Base-by-base conservation (phyloP, 257 asterid genomes). In the Fraxinus excelsior region DNA sequence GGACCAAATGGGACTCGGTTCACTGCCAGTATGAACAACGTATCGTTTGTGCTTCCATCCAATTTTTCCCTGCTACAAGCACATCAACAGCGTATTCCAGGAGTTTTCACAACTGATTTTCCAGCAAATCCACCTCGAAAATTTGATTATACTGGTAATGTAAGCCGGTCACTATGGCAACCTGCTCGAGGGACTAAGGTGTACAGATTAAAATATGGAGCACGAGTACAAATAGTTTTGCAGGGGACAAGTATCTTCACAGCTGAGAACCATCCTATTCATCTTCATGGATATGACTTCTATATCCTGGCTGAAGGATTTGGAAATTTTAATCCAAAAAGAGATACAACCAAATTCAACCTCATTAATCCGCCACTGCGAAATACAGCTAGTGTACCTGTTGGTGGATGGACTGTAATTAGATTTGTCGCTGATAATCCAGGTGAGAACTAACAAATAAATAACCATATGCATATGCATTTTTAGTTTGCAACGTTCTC, bases 341-440 rank as follows among this genome's bases (percentile, higher is more conserved):
- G 53, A 2, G 98, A 95, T 82, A 89, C 93, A 0, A 35, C 88
- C 9, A 91, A 88, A 65, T 95, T 89, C 71, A 93, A 95, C 81
- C 94, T 93, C 5, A 84, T 88, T 21, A 93, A 94, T 82, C 99
- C 99, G 31, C 99, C 99, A 18, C 80, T 85, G 13, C 74, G 99
- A 21, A 94, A 92, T 71, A 94, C 99, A 0, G 97, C 86, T 0
- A 89, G 96, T 71, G 85, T 94, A 16, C 97, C 97, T 0, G 99
- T 94, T 71, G 87, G 85, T 13, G 99, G 99, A 16, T 94, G 99
- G 97, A 49, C 97, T 0, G 99, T 91, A 44, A 92, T 94, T 82
- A 82, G 99, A 88, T 94, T 94, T 13, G 91, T 92, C 0, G 97
- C 99, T 0, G 97, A 94, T 68, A 94, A 92, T 86, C 99, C 99